These are phyloP conservation scores for Tilletia indica DNA, from an alignment of 1,284 basidiomycete genomes.

Conservation along the genomic window DNA sequence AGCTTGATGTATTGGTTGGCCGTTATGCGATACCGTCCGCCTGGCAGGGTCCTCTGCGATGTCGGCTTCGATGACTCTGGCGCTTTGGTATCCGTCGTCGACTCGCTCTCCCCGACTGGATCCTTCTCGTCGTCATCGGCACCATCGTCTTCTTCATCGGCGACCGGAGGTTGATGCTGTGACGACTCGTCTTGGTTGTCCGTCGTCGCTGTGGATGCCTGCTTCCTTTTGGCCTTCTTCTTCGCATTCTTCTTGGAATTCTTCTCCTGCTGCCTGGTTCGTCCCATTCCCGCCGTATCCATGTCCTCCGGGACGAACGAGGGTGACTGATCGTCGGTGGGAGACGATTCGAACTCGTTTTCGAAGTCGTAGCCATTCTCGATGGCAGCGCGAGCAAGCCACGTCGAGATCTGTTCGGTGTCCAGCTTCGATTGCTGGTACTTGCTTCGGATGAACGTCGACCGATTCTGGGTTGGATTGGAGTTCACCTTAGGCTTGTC, in stretches of 20 bases:
- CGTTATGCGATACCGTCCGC: background rate
- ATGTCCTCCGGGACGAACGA: background rate
- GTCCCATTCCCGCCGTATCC: no score
- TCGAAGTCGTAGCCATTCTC: background rate
- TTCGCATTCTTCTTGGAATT: constrained; percentile 3
- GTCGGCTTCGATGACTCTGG: background rate
- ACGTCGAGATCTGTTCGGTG: background rate
- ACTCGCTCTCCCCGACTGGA: background rate
- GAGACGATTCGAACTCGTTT: background rate
- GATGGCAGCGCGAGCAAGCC: background rate
- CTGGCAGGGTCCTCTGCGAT: background rate
- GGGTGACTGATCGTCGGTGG: background rate
- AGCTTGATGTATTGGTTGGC: background rate
- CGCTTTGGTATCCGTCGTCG: background rate
- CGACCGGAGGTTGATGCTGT: background rate
- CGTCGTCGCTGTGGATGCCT: background rate
- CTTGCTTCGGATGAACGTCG: background rate
- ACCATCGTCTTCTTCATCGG: background rate
- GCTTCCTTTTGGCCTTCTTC: background rate
- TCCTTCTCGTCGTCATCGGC: background rate
- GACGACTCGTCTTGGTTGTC: background rate
- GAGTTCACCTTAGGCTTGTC: no score
- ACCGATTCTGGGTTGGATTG: background rate
- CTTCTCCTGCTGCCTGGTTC: background rate
- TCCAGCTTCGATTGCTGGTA: background rate